These are phyloP conservation scores for Pestalotiopsis fici DNA, from an alignment of 2,329 filamentous ascomycete species.

Conservation along the genomic window DNA sequence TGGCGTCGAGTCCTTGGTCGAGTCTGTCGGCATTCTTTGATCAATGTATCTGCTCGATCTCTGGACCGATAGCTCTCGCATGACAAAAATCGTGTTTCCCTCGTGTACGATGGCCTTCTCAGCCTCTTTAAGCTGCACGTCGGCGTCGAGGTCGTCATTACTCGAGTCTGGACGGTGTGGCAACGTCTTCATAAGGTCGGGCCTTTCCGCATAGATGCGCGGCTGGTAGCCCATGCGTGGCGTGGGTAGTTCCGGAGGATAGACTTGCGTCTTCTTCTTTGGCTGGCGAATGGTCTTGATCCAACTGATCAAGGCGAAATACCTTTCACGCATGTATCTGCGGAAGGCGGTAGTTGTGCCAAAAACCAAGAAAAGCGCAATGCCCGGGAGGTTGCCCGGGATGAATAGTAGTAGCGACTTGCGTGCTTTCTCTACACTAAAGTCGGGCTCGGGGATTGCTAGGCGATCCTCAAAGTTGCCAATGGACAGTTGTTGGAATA, in stretches of 20 bases:
- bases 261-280: neutral
- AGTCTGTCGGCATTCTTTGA: neutral
- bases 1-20: neutral
- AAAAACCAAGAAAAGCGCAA: constrained; percentile 21
- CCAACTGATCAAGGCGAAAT: neutral
- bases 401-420: constrained; percentile 18
- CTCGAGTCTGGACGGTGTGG: constrained; percentile 2
- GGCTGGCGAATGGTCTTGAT: constrained; percentile 10
- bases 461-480: neutral
- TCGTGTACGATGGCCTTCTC: neutral
- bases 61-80: neutral
- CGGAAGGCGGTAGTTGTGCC: constrained; percentile 22
- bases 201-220: neutral
- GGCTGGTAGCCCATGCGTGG: neutral
- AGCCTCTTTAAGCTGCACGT: neutral
- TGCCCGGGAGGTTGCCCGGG: constrained; percentile 21
- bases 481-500: constrained; percentile 14
- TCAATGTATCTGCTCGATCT: neutral
- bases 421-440: constrained; percentile 16
- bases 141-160: neutral
- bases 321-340: constrained; percentile 12
- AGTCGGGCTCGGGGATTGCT: constrained; percentile 13
- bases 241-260: neutral
- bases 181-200: constrained; percentile 8
- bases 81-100: neutral